Evolutionary conservation across 192 early-diverging fungal species (phyloP), one percentile per base, ranked within the genome.

Genomic region (Podila verticillata): DNA sequence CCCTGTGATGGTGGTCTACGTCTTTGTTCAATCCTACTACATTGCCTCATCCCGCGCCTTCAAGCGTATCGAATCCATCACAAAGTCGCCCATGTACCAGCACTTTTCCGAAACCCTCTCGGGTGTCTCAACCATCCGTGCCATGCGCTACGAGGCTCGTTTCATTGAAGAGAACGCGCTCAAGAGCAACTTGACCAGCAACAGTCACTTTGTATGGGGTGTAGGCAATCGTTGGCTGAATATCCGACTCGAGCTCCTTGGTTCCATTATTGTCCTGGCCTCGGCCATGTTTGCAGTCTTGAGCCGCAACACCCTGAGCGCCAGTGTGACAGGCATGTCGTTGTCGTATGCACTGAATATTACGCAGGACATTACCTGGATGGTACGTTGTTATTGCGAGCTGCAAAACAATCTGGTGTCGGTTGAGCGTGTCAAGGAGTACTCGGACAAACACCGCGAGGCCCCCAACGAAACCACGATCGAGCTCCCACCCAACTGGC

Each of bases 341-440:
- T 82, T 98, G 34, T 89, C 91, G 49, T 98, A 95, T 69, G 91
- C 97, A 0, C 85, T 93, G 10, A 88, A 86, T 59, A 93, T 98
- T 78, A 90, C 92, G 13, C 51, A 54, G 58, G 85, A 86, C 65
- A 83, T 94, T 83, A 79, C 87, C 68, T 95, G 94, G 94, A 70
- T 87, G 20, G 87, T 95, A 19, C 85, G 92, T 31, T 80, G 83
- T 65, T 89, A 91, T 71, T 84, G 85, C 26, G 80, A 88, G 56
- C 87, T 95, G 74, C 95, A 96, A 64, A 93, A 95, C 84, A 86
- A 78, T 65, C 83, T 96, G 85, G 95, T 93, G 54, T 85, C 91
- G 0, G 93, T 96, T 32, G 96, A 98, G 83, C 88, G 93, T n/a
- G 84, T 92, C 54, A 83, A 88, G 35, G 92, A 96, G 81, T 97